Percentiles rank a stretch among this genome's conserved stretches.
phyloP scores from a whole-genome alignment of 371 early-diverging fungal species.

The Zopfochytrium polystomum region DNA sequence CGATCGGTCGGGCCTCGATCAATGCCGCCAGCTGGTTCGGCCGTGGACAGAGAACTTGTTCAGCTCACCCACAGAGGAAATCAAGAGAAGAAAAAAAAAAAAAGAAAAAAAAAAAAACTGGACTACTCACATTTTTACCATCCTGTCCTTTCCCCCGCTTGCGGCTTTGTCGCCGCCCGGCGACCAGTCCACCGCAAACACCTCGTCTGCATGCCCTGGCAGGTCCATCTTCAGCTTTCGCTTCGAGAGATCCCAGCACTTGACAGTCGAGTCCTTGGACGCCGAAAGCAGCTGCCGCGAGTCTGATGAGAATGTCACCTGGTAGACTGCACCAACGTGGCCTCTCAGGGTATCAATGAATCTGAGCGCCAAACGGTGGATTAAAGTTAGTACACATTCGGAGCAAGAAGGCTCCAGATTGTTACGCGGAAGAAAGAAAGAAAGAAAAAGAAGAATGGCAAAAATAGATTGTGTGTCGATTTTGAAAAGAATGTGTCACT shows the following conservation, averaged over 20 bases:
- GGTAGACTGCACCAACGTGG: slow-evolving; percentile 93
- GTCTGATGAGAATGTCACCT: slow-evolving; percentile 90
- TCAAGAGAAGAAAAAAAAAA: too few species aligned
- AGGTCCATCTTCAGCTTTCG: slow-evolving; percentile 83
- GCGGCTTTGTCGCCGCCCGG: slow-evolving; percentile 81
- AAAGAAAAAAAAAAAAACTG: too few species aligned
- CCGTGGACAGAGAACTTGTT: too few species aligned
- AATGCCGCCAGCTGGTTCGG: too few species aligned
- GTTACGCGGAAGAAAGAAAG: too few species aligned
- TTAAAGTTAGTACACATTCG: too few species aligned
- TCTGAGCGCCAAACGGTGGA: slow-evolving; percentile 14
- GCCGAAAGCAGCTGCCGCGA: slow-evolving; percentile 83
- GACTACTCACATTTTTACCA: slow-evolving; percentile 69
- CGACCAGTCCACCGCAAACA: slow-evolving; percentile 94
- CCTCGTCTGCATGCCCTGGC: slow-evolving; percentile 95
- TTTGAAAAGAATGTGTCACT: slow-evolving; percentile 2
- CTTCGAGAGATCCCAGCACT: slow-evolving; percentile 89
- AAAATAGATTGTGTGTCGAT: slow-evolving; percentile 3
- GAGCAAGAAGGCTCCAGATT: too few species aligned
- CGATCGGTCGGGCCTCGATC: too few species aligned
- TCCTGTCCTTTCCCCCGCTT: slow-evolving; percentile 90
- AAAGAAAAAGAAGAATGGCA: neutral
- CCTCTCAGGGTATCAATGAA: slow-evolving; percentile 89
- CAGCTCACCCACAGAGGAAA: too few species aligned
- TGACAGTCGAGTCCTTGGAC: slow-evolving; percentile 91